phyloP scores from a whole-genome alignment of 805 yeast genomes.

The Debaryomyces tyrocola region DNA sequence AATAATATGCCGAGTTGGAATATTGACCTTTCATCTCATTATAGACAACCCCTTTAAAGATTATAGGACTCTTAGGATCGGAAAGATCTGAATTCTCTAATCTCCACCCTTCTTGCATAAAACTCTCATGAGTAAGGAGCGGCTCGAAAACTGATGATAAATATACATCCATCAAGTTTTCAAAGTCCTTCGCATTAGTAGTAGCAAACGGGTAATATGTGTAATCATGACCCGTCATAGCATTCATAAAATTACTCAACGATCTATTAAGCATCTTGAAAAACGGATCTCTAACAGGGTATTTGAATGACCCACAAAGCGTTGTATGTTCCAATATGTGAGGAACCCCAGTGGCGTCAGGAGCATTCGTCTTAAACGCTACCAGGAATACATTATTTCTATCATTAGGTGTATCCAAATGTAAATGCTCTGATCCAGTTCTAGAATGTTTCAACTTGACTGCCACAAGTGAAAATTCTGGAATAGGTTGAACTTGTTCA shows the following conservation, averaged over 20 bases:
- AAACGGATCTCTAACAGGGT: conserved; percentile 95
- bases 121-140: conserved; percentile 72
- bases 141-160: conserved; percentile 87
- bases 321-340: conserved; percentile 97
- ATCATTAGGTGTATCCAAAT: conserved; percentile 77
- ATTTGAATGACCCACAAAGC: conserved; percentile 86
- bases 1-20: conserved; percentile 82
- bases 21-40: conserved; percentile 99
- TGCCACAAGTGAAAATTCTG: conserved; percentile 81
- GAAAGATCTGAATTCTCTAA: conserved; percentile 67
- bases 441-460: conserved; percentile 64
- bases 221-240: conserved; percentile 97
- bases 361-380: conserved; percentile 92
- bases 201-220: conserved; percentile 97
- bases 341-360: conserved; percentile 92
- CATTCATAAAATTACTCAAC: conserved; percentile 96
- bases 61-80: conserved; percentile 60
- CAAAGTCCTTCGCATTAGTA: conserved; percentile 78
- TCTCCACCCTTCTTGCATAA: conserved; percentile 97
- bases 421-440: conserved; percentile 81
- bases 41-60: conserved; percentile 93
- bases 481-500: conserved; percentile 63
- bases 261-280: conserved; percentile 96
- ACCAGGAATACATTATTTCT: conserved; percentile 84
- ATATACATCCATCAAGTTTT: conserved; percentile 83